Conservation (phyloP, 345 rosid genomes). For the Arabis hirsuta region DNA sequence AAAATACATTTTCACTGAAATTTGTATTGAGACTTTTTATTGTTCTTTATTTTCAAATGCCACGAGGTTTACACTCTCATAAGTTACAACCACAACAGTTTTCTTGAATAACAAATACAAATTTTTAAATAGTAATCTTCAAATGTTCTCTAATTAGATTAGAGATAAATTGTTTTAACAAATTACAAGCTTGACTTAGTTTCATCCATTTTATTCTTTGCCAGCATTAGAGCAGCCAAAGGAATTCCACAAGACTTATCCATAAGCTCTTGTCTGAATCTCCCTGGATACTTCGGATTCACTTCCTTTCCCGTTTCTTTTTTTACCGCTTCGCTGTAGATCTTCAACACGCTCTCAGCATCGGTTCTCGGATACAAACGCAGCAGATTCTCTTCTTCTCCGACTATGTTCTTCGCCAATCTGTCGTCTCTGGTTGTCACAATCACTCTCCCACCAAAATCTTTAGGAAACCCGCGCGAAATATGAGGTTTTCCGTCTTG, state of each 20-base stretch:
- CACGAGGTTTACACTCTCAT: background rate
- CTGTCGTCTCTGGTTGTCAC: constrained; percentile 50
- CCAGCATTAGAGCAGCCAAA: constrained; percentile 46
- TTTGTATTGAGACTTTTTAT: background rate
- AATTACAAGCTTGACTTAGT: constrained; percentile 19
- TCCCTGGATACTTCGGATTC: constrained; percentile 21
- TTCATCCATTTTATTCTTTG: constrained; percentile 25
- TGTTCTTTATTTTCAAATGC: constrained; percentile 6
- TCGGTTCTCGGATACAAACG: constrained; percentile 41
- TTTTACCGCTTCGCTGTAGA: constrained; percentile 42
- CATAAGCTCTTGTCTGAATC: constrained; percentile 40
- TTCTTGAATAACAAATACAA: too few species aligned
- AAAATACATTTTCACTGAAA: background rate
- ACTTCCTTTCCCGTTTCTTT: background rate
- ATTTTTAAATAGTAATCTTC: background rate
- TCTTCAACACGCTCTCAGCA: constrained; percentile 41
- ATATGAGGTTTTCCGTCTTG: constrained; percentile 34
- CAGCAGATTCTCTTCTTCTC: constrained; percentile 47
- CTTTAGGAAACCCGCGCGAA: constrained; percentile 58
- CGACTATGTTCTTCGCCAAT: constrained; percentile 51
- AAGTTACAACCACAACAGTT: constrained; percentile 7
- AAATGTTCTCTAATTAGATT: constrained; percentile 3
- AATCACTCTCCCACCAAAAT: constrained; percentile 55
- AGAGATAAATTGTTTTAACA: constrained; percentile 15
- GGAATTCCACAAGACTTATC: constrained; percentile 58